phyloP scores from a whole-genome alignment of 1,284 basidiomycete species.

The Ceratobasidium sp. region DNA sequence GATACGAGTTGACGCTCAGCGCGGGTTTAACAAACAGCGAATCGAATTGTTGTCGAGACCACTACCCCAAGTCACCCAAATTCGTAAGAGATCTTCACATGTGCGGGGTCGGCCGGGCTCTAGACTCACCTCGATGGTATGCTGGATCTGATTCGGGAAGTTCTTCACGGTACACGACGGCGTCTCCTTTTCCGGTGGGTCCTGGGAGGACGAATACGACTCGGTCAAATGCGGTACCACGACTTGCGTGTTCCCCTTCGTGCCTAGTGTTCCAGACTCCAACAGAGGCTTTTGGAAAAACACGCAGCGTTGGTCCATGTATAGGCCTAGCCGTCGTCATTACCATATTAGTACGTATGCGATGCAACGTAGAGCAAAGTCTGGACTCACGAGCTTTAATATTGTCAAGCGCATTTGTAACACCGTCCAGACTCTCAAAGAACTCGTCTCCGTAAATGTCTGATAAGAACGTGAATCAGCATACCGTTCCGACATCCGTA shows the following conservation, averaged over 20 bases:
- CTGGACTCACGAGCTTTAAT: slow-evolving; percentile 85
- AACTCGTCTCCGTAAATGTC: slow-evolving; percentile 92
- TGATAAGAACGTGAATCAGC: slow-evolving; percentile 55
- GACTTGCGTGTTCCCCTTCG: slow-evolving; percentile 98
- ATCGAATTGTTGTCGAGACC: slow-evolving; percentile 96
- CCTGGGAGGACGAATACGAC: slow-evolving; percentile 98
- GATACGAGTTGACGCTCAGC: slow-evolving; percentile 95
- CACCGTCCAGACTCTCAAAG: slow-evolving; percentile 90
- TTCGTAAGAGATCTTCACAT: slow-evolving; percentile 29
- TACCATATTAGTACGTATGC: slow-evolving; percentile 14
- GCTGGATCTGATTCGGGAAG: slow-evolving; percentile 98
- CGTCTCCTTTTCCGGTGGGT: slow-evolving; percentile 98
- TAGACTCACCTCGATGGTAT: slow-evolving; percentile 90
- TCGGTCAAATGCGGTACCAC: slow-evolving; percentile 96
- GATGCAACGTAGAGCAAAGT: not conserved
- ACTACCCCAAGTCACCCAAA: slow-evolving; percentile 65
- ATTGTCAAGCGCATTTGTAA: slow-evolving; percentile 99
- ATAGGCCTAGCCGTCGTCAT: slow-evolving; percentile 72
- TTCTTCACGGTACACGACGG: slow-evolving; percentile 99
- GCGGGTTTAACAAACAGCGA: slow-evolving; percentile 94
- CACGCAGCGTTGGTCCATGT: slow-evolving; percentile 99
- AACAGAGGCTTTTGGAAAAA: slow-evolving; percentile 97
- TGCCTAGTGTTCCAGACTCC: slow-evolving; percentile 98
- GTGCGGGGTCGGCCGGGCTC: slow-evolving; percentile 3
- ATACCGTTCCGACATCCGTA: not conserved